phyloP scores from a whole-genome alignment of 352 stramenopile genomes.

The Pythium inflatum region DNA sequence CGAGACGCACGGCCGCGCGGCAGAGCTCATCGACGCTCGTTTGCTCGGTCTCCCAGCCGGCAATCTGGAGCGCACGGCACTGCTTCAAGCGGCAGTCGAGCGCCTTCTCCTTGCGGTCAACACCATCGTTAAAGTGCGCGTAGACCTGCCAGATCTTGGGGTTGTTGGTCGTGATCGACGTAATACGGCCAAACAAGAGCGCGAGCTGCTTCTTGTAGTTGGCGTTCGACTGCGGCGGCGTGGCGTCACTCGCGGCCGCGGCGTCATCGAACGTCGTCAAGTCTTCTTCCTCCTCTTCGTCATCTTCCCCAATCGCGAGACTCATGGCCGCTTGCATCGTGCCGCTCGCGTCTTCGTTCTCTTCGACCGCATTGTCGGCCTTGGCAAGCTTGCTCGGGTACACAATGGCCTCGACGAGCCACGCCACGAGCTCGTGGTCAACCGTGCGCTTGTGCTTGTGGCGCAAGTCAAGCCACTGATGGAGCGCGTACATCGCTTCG shows the following conservation, averaged over 20 bases:
- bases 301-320: conserved; percentile 13
- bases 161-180: conserved; percentile 78
- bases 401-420: conserved; percentile 81
- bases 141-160: conserved; percentile 85
- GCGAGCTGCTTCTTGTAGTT: conserved; percentile 79
- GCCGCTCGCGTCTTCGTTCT: conserved; percentile 33
- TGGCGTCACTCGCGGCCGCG: conserved; percentile 45
- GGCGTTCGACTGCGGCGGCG: conserved; percentile 54
- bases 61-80: conserved; percentile 69
- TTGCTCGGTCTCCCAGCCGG: conserved; percentile 72
- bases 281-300: conserved; percentile 53
- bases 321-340: conserved; percentile 30
- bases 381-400: conserved; percentile 57
- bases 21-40: conserved; percentile 64
- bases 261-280: conserved; percentile 56
- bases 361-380: conserved; percentile 33
- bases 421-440: conserved; percentile 78
- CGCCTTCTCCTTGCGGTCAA: conserved; percentile 65
- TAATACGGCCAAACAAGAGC: conserved; percentile 78
- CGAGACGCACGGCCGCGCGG: conserved; percentile 51
- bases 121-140: conserved; percentile 77
- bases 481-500: conserved; percentile 83
- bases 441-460: conserved; percentile 79
- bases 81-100: conserved; percentile 82
- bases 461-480: conserved; percentile 82